Evolutionary conservation across 768 basidiomycete species (phyloP).

Genomic region (Kwoniella heveanensis): DNA sequence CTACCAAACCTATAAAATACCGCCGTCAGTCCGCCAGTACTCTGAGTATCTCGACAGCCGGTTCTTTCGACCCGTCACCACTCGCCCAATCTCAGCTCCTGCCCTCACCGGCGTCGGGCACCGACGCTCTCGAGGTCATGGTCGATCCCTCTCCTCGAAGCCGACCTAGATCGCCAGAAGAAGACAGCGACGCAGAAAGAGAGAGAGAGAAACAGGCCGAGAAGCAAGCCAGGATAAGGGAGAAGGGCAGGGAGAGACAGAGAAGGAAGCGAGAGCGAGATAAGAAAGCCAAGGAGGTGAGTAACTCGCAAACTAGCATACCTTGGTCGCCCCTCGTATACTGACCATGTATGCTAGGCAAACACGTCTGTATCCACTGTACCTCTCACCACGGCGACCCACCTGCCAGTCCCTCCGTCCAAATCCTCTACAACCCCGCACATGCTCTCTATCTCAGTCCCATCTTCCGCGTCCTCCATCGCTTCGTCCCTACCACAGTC

Average conservation of each 20-base stretch:
- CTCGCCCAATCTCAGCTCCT: slow-evolving; percentile 5
- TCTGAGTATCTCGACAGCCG: slow-evolving; percentile 11
- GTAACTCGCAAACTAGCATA: neutral
- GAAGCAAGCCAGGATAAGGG: slow-evolving; percentile 35
- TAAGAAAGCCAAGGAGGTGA: slow-evolving; percentile 38
- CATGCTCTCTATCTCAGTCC: slow-evolving; percentile 24
- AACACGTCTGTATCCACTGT: neutral
- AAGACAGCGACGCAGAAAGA: slow-evolving; percentile 31
- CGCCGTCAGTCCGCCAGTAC: slow-evolving; percentile 10
- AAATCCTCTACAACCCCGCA: slow-evolving; percentile 8
- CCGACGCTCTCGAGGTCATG: slow-evolving; percentile 14
- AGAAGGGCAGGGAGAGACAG: slow-evolving; percentile 46
- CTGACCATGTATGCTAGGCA: neutral
- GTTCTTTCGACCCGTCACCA: slow-evolving; percentile 13
- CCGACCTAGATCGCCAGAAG: slow-evolving; percentile 22
- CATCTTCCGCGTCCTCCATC: slow-evolving; percentile 28
- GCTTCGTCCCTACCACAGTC: slow-evolving; percentile 32
- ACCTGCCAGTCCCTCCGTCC: slow-evolving; percentile 28
- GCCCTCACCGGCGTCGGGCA: slow-evolving; percentile 5
- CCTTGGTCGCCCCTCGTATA: neutral
- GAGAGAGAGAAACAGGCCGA: slow-evolving; percentile 19
- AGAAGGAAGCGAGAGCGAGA: slow-evolving; percentile 43
- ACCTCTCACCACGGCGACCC: slow-evolving; percentile 20
- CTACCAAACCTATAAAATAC: slow-evolving; percentile 26
- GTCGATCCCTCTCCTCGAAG: neutral